Conservation (phyloP, 345 rosid species). For the Schrenkiella parvula region DNA sequence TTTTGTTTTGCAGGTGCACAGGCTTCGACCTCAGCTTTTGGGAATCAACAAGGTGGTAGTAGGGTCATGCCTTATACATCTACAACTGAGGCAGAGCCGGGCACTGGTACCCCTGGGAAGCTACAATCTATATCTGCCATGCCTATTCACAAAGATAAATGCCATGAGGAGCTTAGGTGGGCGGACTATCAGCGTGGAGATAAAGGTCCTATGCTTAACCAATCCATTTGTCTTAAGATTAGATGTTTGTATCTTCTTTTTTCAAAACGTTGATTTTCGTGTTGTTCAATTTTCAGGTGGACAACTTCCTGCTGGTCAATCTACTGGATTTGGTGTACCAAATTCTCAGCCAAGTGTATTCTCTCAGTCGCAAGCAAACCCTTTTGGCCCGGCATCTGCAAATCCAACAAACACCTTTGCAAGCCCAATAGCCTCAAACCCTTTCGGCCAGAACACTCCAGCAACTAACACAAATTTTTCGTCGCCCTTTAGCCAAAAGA, state of each 20-base stretch:
- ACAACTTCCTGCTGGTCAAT: constrained; percentile 53
- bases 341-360: constrained; percentile 49
- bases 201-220: constrained; percentile 52
- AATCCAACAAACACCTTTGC: constrained; percentile 56
- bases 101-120: constrained; percentile 55
- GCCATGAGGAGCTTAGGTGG: constrained; percentile 93
- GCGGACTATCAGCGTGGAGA: constrained; percentile 96
- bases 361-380: constrained; percentile 37
- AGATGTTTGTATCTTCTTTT: background rate
- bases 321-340: constrained; percentile 45
- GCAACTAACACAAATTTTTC: constrained; percentile 36
- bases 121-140: constrained; percentile 85
- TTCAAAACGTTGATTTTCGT: constrained; percentile 8
- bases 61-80: constrained; percentile 63
- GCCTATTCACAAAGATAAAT: constrained; percentile 67
- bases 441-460: constrained; percentile 48
- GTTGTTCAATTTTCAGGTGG: constrained; percentile 58
- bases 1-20: constrained; percentile 50
- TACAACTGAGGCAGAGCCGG: constrained; percentile 60
- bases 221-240: background rate
- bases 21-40: constrained; percentile 53
- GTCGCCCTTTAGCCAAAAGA: constrained; percentile 32
- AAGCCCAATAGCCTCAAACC: constrained; percentile 38
- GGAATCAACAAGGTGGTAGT: constrained; percentile 75
- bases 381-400: constrained; percentile 48